Conservation (phyloP, 164 flowering plant species). For the Aristolochia californica region DNA sequence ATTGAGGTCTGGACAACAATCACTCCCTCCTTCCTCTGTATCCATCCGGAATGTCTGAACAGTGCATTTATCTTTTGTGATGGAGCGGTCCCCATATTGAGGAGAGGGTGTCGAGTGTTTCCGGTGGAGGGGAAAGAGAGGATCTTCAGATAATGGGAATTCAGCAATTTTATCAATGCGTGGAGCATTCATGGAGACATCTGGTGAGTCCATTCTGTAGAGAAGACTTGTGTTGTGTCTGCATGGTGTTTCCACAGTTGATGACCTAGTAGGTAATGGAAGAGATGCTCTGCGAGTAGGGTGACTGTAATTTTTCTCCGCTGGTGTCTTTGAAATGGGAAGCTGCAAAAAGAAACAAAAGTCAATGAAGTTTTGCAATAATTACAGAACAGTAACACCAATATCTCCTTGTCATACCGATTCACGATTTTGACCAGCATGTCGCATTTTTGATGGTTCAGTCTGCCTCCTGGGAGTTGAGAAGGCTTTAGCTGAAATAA, state of each 20-base stretch:
- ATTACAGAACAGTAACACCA: conserved; percentile 1
- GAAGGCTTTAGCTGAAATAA: conserved; percentile 41
- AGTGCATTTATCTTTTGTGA: conserved; percentile 73
- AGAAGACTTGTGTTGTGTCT: conserved; percentile 33
- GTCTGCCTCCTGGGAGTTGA: conserved; percentile 44
- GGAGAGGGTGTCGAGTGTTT: conserved; percentile 33
- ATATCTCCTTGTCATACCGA: conserved; percentile 26
- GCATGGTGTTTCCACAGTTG: conserved; percentile 24
- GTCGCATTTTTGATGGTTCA: conserved; percentile 30
- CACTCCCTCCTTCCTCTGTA: conserved; percentile 33
- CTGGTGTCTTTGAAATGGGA: conserved; percentile 30
- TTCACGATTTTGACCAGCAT: conserved; percentile 29
- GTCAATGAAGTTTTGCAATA: neutral
- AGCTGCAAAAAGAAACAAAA: conserved; percentile 35
- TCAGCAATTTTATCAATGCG: conserved; percentile 80
- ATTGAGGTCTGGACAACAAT: conserved; percentile 43
- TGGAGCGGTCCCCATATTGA: conserved; percentile 35
- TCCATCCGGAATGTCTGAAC: conserved; percentile 29
- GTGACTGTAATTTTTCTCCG: conserved; percentile 19
- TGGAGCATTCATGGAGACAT: conserved; percentile 87
- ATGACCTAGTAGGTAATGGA: conserved; percentile 41
- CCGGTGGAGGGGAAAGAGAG: conserved; percentile 31
- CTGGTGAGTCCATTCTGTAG: conserved; percentile 53
- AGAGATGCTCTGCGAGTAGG: conserved; percentile 62
- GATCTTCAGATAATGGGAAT: conserved; percentile 62